Percentiles rank a stretch among this genome's conserved stretches.
Conservation (phyloP, 257 asterid genomes). For the Cinchona pubescens region DNA sequence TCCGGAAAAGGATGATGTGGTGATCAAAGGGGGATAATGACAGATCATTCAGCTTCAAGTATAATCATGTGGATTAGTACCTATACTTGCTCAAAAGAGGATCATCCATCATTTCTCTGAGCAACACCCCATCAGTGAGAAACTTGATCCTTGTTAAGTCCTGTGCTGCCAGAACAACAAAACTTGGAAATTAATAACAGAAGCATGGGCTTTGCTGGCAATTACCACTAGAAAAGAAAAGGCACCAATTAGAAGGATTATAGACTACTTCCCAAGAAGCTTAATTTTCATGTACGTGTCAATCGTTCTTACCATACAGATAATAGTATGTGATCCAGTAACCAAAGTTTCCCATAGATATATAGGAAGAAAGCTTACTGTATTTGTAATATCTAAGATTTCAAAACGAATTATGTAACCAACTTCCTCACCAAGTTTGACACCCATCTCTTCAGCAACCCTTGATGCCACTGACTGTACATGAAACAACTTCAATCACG, state of each 20-base stretch:
- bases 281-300: neutral
- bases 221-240: neutral
- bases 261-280: neutral
- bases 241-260: neutral
- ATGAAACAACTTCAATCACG: conserved; percentile 16
- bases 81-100: conserved; percentile 94
- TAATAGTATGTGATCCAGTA: neutral
- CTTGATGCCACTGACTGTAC: conserved; percentile 78
- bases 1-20: neutral
- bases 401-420: conserved; percentile 97
- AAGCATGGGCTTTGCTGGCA: neutral
- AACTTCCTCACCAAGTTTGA: conserved; percentile 86
- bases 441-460: conserved; percentile 95
- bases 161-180: conserved; percentile 46
- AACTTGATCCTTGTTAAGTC: conserved; percentile 78
- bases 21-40: neutral
- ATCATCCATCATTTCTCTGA: conserved; percentile 99
- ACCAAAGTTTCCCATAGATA: neutral
- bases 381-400: conserved; percentile 71
- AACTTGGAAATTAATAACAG: neutral
- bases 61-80: conserved; percentile 27
- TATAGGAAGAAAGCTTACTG: conserved; percentile 39
- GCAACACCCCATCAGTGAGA: conserved; percentile 93
- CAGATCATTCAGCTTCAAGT: neutral
- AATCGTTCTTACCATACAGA: neutral